Conservation (phyloP, 2,329 filamentous ascomycete genomes). For the Alternaria arborescens region DNA sequence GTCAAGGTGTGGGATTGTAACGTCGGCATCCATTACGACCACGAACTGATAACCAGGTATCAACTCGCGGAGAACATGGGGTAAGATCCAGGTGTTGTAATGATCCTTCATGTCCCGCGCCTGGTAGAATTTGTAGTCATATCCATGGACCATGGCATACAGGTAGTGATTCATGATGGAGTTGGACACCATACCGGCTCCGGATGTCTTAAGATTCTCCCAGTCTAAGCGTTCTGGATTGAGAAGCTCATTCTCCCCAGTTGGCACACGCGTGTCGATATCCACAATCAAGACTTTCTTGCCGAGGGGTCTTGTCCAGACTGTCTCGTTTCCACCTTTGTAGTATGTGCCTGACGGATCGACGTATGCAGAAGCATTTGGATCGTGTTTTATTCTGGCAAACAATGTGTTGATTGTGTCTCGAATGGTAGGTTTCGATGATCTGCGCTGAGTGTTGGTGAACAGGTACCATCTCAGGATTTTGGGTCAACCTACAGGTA, state of each 20-base stretch:
- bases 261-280: slow-evolving; percentile 40
- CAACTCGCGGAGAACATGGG: slow-evolving; percentile 51
- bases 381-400: slow-evolving; percentile 25
- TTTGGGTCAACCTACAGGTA: slow-evolving; percentile 14
- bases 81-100: slow-evolving; percentile 56
- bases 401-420: slow-evolving; percentile 28
- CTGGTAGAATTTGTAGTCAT: slow-evolving; percentile 57
- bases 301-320: slow-evolving; percentile 36
- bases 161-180: slow-evolving; percentile 28
- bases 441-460: slow-evolving; percentile 7
- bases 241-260: slow-evolving; percentile 30
- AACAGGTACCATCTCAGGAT: not conserved
- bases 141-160: slow-evolving; percentile 54
- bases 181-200: slow-evolving; percentile 38
- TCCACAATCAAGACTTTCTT: slow-evolving; percentile 42
- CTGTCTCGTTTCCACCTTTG: slow-evolving; percentile 9
- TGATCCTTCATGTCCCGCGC: slow-evolving; percentile 48
- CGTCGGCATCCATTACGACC: slow-evolving; percentile 58
- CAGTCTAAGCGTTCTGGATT: slow-evolving; percentile 34
- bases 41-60: slow-evolving; percentile 55
- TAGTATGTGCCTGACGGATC: slow-evolving; percentile 25
- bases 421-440: slow-evolving; percentile 16
- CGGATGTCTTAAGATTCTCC: slow-evolving; percentile 26
- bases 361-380: slow-evolving; percentile 14
- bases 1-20: slow-evolving; percentile 53